A percentile compares a stretch with the other conserved stretches of the same genome.
phyloP scores from a whole-genome alignment of 2,329 filamentous ascomycete species.

The Ceratocystis variospora region DNA sequence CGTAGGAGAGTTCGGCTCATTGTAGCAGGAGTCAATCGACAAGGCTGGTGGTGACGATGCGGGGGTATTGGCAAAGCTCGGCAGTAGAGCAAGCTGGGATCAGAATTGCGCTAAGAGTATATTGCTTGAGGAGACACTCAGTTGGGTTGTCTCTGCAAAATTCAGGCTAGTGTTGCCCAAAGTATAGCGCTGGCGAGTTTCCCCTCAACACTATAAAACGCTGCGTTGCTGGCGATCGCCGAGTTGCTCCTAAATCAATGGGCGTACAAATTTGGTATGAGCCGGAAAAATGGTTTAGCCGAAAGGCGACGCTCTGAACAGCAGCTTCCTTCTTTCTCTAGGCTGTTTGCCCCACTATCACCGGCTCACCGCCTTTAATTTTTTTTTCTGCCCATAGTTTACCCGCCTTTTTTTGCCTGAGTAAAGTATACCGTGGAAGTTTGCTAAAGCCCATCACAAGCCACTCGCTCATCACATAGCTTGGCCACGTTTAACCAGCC shows the following conservation, averaged over 20 bases:
- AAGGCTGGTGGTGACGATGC: not conserved
- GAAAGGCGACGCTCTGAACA: not conserved
- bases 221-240: constrained; percentile 4
- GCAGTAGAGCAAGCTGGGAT: too few species aligned
- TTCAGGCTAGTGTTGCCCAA: not conserved
- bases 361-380: constrained; percentile 17
- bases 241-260: not conserved
- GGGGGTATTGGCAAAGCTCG: not conserved
- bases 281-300: constrained; percentile 17
- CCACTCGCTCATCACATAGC: not conserved
- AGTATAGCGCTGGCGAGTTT: not conserved
- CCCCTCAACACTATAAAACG: not conserved
- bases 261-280: constrained; percentile 10
- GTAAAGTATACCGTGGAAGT: not conserved
- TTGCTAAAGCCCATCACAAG: not conserved
- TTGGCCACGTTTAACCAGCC: not conserved
- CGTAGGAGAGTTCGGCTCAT: constrained; percentile 50
- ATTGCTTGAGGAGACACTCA: not conserved
- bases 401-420: constrained; percentile 10
- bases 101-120: too few species aligned
- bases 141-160: not conserved
- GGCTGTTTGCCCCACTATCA: constrained; percentile 12
- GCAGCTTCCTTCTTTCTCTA: not conserved
- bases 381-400: constrained; percentile 17
- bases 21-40: constrained; percentile 4